Percentiles rank a stretch among this genome's conserved stretches.
Evolutionary conservation across 1,139 yeast genomes (phyloP).

Genomic region (Tardiomyces depauwii): DNA sequence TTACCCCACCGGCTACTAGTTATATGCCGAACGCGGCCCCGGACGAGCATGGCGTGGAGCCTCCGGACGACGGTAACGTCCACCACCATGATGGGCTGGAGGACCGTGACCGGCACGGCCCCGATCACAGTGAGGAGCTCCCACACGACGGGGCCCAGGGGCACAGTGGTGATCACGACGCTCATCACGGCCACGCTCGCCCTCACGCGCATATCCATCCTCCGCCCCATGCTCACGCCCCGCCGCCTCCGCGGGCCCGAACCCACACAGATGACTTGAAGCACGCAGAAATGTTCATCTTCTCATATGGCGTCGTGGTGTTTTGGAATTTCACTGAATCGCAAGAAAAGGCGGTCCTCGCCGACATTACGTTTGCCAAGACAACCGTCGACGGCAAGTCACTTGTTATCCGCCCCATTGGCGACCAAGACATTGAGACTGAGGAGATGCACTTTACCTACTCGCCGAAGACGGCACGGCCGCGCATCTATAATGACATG

Average conservation of each 20-base stretch:
- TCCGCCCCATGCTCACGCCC: no score
- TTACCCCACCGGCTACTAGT: constrained; percentile 28
- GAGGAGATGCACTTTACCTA: constrained; percentile 93
- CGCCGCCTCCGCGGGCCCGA: no score
- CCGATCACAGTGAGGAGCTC: no score
- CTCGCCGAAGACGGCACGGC: constrained; percentile 68
- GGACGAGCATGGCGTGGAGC: no score
- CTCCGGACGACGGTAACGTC: no score
- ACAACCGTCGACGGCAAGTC: constrained; percentile 9
- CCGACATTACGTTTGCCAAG: constrained; percentile 76
- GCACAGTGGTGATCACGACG: no score
- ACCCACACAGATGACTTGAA: constrained; percentile 30
- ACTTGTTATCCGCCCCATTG: constrained; percentile 61
- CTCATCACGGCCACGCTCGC: no score
- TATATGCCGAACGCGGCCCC: constrained; percentile 9
- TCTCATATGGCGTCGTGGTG: constrained; percentile 88
- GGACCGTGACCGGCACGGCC: no score
- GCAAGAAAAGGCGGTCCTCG: constrained; percentile 87
- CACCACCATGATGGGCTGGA: no score
- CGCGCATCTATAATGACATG: constrained; percentile 90
- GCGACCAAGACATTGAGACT: constrained; percentile 85
- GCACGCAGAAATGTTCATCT: constrained; percentile 85
- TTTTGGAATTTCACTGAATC: constrained; percentile 93
- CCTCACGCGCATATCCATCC: no score
- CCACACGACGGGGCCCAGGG: no score